Percentiles rank a stretch among this genome's conserved stretches.
Evolutionary conservation across 495 filamentous ascomycete genomes (phyloP).

Genomic region (Daldinia loculata): DNA sequence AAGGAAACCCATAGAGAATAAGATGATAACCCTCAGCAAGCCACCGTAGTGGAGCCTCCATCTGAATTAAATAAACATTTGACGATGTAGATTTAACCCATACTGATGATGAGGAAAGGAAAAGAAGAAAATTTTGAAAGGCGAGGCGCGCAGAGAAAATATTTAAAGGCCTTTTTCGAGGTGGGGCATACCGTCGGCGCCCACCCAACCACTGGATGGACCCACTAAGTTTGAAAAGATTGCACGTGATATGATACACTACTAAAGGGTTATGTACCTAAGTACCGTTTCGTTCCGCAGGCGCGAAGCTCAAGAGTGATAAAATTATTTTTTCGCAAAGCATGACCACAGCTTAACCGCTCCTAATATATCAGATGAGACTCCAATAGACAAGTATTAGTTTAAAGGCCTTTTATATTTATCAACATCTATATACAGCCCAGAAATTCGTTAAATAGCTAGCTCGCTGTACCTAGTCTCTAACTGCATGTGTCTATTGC

Average conservation of each 20-base stretch:
- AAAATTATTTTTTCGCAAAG: no score
- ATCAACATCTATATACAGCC: background rate
- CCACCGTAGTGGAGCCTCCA: conserved; percentile 59
- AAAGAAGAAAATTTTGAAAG: conserved; percentile 28
- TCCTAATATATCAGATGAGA: no score
- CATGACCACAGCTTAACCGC: no score
- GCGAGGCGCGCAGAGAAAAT: conserved; percentile 6
- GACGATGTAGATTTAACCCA: conserved; percentile 54
- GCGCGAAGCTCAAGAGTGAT: background rate
- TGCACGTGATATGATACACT: background rate
- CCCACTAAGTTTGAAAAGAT: background rate
- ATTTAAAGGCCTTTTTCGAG: conserved; percentile 35
- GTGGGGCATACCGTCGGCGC: conserved; percentile 17
- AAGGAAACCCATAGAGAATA: conserved; percentile 58
- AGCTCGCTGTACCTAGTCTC: background rate
- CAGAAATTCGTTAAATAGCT: background rate
- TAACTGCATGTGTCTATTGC: background rate
- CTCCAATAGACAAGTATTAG: background rate
- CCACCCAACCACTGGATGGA: conserved; percentile 2
- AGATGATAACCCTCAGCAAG: conserved; percentile 63
- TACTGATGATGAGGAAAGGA: conserved; percentile 60
- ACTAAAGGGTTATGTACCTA: no score
- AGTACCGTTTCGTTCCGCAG: background rate
- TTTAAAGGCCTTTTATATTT: background rate
- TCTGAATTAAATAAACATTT: conserved; percentile 54